phyloP scores from a whole-genome alignment of 192 early-diverging fungal species.

The Kickxella alabastrina region DNA sequence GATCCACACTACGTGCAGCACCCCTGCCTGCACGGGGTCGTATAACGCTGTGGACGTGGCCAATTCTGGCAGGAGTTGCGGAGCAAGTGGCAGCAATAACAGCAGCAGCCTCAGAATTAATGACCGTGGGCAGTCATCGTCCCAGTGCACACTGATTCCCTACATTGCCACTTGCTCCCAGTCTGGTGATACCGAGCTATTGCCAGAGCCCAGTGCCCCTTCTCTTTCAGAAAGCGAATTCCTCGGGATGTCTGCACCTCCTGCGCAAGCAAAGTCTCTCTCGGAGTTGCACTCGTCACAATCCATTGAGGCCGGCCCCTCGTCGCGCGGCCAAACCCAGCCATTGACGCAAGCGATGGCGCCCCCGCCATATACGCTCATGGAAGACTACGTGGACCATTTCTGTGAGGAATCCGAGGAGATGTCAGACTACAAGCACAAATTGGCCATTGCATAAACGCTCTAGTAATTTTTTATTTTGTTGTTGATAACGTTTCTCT shows the following conservation, averaged over 20 bases:
- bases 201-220: slow-evolving; percentile 24
- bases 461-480: too few relatives aligned
- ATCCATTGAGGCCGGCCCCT: background rate
- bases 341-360: slow-evolving; percentile 1
- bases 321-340: background rate
- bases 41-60: background rate
- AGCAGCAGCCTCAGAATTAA: background rate
- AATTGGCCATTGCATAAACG: background rate
- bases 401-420: background rate
- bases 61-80: background rate
- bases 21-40: too few relatives aligned
- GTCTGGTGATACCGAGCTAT: too few relatives aligned
- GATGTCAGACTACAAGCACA: background rate
- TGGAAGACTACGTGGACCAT: slow-evolving; percentile 4
- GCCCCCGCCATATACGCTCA: slow-evolving; percentile 30
- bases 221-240: slow-evolving; percentile 16
- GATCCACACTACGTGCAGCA: too few relatives aligned
- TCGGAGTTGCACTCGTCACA: background rate
- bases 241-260: too few relatives aligned
- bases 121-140: background rate
- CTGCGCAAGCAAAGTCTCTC: background rate
- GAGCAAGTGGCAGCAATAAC: background rate
- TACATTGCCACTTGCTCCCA: slow-evolving; percentile 16
- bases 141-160: background rate
- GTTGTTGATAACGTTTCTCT: too few relatives aligned